Conservation (phyloP, 2,329 filamentous ascomycete species). For the Arthrobotrys megalospora region DNA sequence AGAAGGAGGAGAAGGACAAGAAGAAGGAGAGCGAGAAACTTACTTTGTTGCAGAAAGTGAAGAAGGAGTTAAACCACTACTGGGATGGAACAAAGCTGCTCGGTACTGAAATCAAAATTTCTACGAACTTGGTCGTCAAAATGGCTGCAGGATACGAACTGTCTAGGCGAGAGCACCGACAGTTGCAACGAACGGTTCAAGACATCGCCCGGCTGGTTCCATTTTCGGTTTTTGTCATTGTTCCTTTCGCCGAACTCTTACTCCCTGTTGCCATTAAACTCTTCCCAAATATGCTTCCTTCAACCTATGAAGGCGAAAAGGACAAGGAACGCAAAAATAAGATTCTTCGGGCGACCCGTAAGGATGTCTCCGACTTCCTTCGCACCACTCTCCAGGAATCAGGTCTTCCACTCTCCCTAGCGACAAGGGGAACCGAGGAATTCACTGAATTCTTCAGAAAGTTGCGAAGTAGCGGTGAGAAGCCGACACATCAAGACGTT, state of each 20-base stretch:
- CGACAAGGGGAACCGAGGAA: constrained; percentile 90
- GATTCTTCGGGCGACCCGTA: constrained; percentile 84
- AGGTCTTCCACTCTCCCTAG: constrained; percentile 87
- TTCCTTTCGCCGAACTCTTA: constrained; percentile 94
- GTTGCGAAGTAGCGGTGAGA: constrained; percentile 85
- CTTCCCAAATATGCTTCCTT: constrained; percentile 97
- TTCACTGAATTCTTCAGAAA: constrained; percentile 98
- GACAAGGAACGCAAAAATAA: constrained; percentile 90
- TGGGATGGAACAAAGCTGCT: constrained; percentile 98
- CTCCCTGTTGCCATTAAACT: constrained; percentile 91
- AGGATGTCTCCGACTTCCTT: constrained; percentile 92
- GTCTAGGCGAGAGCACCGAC: constrained; percentile 90
- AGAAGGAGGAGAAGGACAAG: constrained; percentile 73
- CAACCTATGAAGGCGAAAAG: constrained; percentile 94
- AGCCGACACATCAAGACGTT: constrained; percentile 88
- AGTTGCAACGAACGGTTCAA: constrained; percentile 91
- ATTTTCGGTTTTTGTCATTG: constrained; percentile 96
- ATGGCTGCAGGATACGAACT: constrained; percentile 99
- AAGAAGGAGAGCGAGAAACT: constrained; percentile 85
- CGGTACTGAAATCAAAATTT: constrained; percentile 92
- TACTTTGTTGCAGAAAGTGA: constrained; percentile 91
- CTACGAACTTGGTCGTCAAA: constrained; percentile 89
- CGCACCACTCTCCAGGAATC: constrained; percentile 90
- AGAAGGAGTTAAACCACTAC: constrained; percentile 93
- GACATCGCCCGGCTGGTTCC: constrained; percentile 93